These are phyloP conservation scores for Ganoderma boninense DNA, from an alignment of 1,284 basidiomycete genomes.

Conservation along the genomic window DNA sequence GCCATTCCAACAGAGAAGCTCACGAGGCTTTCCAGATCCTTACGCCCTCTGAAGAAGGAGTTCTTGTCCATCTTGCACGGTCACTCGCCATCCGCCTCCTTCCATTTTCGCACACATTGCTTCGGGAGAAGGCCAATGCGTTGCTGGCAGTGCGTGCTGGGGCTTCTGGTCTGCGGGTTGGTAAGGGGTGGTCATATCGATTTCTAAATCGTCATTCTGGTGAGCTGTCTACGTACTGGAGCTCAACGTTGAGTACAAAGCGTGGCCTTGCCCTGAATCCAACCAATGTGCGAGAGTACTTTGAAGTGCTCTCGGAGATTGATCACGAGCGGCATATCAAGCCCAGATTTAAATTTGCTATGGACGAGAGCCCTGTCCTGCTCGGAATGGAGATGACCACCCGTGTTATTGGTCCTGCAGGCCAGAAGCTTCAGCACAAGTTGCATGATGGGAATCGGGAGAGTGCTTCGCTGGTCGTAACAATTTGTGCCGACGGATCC, in stretches of 20 bases:
- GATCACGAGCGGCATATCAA: no score
- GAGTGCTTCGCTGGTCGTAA: no score
- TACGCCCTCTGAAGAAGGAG: background rate
- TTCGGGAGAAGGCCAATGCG: background rate
- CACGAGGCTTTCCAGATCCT: no score
- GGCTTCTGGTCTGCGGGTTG: background rate
- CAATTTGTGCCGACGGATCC: background rate
- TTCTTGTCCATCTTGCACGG: background rate
- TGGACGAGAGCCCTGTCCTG: no score
- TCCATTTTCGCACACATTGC: background rate
- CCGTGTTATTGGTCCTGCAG: background rate
- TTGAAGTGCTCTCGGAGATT: background rate
- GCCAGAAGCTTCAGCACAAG: background rate
- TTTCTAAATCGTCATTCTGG: background rate
- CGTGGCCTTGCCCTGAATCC: background rate
- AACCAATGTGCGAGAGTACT: constrained; percentile 5
- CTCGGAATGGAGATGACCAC: background rate
- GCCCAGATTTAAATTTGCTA: no score
- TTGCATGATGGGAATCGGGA: no score
- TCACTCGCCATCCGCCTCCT: background rate
- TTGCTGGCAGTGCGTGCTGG: background rate
- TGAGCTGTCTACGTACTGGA: background rate
- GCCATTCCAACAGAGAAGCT: no score
- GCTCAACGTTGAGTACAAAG: background rate
- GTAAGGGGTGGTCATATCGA: background rate